Percentiles rank a stretch among this genome's conserved stretches.
These are phyloP conservation scores for Eimeria acervulina DNA, from an alignment of 169 alveolate species.

Conservation along the genomic window DNA sequence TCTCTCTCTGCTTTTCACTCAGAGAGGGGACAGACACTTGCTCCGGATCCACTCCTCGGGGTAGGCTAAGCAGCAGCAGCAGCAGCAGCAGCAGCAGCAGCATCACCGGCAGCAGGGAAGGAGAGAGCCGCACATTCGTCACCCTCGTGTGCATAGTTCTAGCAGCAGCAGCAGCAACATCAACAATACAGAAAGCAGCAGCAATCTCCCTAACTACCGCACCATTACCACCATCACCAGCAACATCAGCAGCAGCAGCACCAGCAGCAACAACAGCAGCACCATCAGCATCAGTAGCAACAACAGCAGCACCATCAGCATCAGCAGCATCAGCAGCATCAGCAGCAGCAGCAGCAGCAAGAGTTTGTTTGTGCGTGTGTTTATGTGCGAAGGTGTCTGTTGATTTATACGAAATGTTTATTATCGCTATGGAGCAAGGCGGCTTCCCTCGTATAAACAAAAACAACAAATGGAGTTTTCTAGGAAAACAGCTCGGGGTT, in stretches of 20 bases:
- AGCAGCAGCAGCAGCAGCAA: background rate
- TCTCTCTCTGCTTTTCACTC: slow-evolving; percentile 52
- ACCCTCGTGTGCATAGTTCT: background rate
- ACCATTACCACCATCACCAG: too few relatives aligned
- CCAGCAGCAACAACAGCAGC: background rate
- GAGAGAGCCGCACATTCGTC: background rate
- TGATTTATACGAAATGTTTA: slow-evolving; percentile 69
- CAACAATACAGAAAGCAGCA: background rate
- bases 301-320: too few relatives aligned
- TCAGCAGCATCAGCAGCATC: background rate
- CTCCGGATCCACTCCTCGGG: slow-evolving; percentile 68
- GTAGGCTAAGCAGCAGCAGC: background rate
- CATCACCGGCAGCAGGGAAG: too few relatives aligned
- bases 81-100: slow-evolving; percentile 31
- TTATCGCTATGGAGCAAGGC: slow-evolving; percentile 80
- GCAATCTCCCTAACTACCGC: background rate
- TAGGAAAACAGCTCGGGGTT: slow-evolving; percentile 73
- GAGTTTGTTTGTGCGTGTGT: background rate
- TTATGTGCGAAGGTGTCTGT: slow-evolving; percentile 40
- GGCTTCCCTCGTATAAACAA: slow-evolving; percentile 83
- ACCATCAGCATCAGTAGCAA: too few relatives aligned
- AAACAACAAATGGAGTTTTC: slow-evolving; percentile 80
- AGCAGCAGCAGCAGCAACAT: slow-evolving; percentile 26
- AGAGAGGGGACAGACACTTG: slow-evolving; percentile 72
- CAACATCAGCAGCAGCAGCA: too few relatives aligned